These are phyloP conservation scores for Talaromyces pinophilus DNA, from an alignment of 2,329 filamentous ascomycete genomes.

Conservation along the genomic window DNA sequence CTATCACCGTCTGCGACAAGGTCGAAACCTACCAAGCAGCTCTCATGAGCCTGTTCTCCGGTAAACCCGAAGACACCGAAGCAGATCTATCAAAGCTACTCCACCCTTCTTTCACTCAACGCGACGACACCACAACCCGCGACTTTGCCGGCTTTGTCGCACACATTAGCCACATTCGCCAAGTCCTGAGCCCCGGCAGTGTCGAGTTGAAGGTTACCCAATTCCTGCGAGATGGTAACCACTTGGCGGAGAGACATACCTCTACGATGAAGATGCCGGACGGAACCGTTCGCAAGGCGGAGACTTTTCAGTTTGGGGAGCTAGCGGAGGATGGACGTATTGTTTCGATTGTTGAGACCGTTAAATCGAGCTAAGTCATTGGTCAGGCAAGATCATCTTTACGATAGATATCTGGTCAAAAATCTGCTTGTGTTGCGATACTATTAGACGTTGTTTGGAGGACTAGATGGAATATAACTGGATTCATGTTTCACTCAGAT, in stretches of 20 bases:
- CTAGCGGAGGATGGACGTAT: conserved; percentile 13
- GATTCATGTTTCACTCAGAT: not conserved
- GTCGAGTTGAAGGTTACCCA: conserved; percentile 11
- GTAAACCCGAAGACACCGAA: conserved; percentile 18
- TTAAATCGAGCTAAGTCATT: not conserved
- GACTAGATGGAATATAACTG: not conserved
- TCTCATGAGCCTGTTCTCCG: conserved; percentile 8
- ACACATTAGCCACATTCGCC: conserved; percentile 15
- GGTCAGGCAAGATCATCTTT: not conserved
- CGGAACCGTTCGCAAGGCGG: conserved; percentile 7
- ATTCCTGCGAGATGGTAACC: conserved; percentile 13
- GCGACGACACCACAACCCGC: conserved; percentile 13
- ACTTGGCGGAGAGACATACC: conserved; percentile 14
- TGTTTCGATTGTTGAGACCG: conserved; percentile 8
- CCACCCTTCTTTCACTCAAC: conserved; percentile 16
- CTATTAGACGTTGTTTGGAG: not conserved
- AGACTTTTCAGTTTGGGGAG: conserved; percentile 16
- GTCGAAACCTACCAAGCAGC: conserved; percentile 17
- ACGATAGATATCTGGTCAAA: not conserved
- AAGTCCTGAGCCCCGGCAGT: not conserved
- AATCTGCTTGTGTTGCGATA: not conserved
- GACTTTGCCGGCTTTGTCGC: conserved; percentile 15
- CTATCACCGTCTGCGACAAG: conserved; percentile 14
- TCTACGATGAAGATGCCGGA: conserved; percentile 14
- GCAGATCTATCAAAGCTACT: conserved; percentile 11